Conservation (phyloP, 2,329 filamentous ascomycete species). For the Colletotrichum tanaceti region DNA sequence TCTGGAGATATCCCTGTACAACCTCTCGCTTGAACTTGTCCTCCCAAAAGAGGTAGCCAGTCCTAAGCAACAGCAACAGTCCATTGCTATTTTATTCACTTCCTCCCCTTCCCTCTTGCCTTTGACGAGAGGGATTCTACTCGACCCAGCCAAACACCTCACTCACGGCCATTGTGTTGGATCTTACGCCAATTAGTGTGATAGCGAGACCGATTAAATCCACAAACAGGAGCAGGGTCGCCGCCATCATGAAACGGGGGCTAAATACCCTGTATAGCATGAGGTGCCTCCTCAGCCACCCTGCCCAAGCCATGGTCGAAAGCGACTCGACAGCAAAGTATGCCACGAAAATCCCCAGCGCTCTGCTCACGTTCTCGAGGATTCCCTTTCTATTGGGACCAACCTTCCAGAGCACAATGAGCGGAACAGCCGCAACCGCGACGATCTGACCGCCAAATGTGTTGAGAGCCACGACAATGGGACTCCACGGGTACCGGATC, state of each 20-base stretch:
- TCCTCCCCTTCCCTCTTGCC: neutral
- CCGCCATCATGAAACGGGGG: constrained; percentile 89
- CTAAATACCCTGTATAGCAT: constrained; percentile 97
- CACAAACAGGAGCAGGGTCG: constrained; percentile 76
- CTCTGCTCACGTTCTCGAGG: constrained; percentile 76
- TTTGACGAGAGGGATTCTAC: constrained; percentile 42
- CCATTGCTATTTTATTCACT: constrained; percentile 13
- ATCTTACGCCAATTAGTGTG: constrained; percentile 78
- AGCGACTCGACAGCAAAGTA: constrained; percentile 87
- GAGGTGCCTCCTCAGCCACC: constrained; percentile 86
- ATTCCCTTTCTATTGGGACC: constrained; percentile 77
- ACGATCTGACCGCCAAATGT: constrained; percentile 91
- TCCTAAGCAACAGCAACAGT: constrained; percentile 10
- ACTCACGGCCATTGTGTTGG: constrained; percentile 80
- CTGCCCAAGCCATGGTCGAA: constrained; percentile 91
- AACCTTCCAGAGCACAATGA: constrained; percentile 90
- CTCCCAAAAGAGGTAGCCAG: neutral
- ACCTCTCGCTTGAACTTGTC: neutral
- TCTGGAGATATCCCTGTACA: constrained; percentile 15
- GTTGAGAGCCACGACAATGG: constrained; percentile 84
- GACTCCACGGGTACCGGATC: constrained; percentile 90
- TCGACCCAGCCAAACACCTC: constrained; percentile 89
- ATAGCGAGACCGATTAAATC: constrained; percentile 80
- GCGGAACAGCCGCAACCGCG: constrained; percentile 80
- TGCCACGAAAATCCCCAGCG: constrained; percentile 78